A percentile compares a stretch with the other conserved stretches of the same genome.
Evolutionary conservation across 345 rosid genomes (phyloP).

Genomic region (Eucalyptus sp.): DNA sequence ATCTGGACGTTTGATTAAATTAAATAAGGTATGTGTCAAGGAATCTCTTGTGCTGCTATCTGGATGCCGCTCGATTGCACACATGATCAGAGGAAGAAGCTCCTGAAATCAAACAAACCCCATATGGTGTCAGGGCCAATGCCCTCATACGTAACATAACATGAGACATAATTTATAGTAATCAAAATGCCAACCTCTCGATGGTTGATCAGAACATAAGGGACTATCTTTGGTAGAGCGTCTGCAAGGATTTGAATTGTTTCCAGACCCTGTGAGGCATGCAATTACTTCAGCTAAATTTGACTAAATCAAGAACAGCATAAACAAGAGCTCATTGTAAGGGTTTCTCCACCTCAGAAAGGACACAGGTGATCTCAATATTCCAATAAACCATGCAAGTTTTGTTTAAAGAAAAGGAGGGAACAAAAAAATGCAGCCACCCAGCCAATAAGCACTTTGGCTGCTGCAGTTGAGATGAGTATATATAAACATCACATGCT

Average conservation of each 20-base stretch:
- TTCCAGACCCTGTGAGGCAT: conserved; percentile 57
- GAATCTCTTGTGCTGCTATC: conserved; percentile 70
- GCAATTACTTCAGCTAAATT: neutral
- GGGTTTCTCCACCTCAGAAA: neutral
- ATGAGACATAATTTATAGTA: neutral
- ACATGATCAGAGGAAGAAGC: conserved; percentile 96
- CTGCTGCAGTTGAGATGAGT: neutral
- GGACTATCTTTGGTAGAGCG: conserved; percentile 95
- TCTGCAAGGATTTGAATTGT: conserved; percentile 95
- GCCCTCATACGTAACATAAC: neutral
- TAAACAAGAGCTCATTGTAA: neutral
- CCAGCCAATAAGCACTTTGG: neutral
- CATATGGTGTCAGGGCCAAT: neutral
- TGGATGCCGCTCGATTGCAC: conserved; percentile 98
- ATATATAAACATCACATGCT: neutral
- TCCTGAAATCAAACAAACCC: conserved; percentile 35
- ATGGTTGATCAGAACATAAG: conserved; percentile 93
- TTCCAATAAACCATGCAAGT: neutral
- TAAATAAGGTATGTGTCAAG: conserved; percentile 86
- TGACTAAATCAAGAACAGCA: neutral
- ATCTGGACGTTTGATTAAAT: conserved; percentile 95
- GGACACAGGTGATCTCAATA: neutral
- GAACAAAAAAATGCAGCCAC: neutral
- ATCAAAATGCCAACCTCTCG: conserved; percentile 58
- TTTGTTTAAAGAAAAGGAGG: neutral